Evolutionary conservation across 148 eudicot species (phyloP), one percentile per base, ranked within the genome.

Genomic region (Drosera capensis): DNA sequence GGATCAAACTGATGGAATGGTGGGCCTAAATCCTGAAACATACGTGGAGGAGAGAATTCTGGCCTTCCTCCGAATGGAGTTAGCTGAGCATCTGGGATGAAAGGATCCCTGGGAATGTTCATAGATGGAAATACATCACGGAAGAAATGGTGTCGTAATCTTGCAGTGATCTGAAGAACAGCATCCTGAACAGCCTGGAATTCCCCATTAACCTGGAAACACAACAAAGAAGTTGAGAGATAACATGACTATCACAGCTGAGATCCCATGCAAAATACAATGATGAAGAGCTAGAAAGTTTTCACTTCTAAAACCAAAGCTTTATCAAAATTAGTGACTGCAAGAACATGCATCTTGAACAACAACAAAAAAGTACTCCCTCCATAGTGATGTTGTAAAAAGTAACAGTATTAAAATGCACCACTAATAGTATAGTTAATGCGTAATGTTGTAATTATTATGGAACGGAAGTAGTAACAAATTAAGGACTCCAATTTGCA

Each of bases 151-250:
- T 76, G 62, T 24, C 65, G 64, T 46, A 90, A 48, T 50, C 95
- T 78, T 40, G 76, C 22, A 24, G 94, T 90, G 68, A 90, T 71
- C 59, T 81, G 95, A 69, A 90, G 20, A 50, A 85, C 68, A 51
- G 99, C 99, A 54, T 90, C 95, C 57, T 81, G 93, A 44, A 85
- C 93, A 43, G 56, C 59, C 49, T 73, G 78, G 45, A 65, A 51
- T 21, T 78, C 95, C 66, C 99, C 99, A 78, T 55, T 81, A 24
- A 90, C 59, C 99, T 90, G 79, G 41, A 42, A 41, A 40, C 7
- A 19, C 8, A 41, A 17, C 45, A 18, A 20, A 6, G 2, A 15
- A 7, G 17, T 14, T 1, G 18, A 39, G 8, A 14, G 18, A 17
- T 39, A 39, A 7, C 8, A 14, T 7, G 23, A 19, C 20, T 17